phyloP scores from a whole-genome alignment of 2,329 filamentous ascomycete genomes.

The Talaromyces sp. region DNA sequence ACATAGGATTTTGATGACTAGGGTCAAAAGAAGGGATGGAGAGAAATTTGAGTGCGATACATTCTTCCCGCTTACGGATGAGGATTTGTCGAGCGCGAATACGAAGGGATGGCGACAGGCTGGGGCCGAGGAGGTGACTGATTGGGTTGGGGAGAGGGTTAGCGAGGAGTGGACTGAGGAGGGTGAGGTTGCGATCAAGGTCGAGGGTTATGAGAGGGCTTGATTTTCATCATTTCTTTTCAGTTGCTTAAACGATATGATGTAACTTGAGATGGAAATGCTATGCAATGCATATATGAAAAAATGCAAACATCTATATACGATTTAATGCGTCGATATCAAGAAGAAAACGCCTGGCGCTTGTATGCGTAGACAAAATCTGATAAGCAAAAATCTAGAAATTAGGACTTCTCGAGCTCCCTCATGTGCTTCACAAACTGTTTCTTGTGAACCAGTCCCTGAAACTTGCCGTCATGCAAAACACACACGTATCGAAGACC shows the following conservation, averaged over 20 bases:
- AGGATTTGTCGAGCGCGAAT: conserved; percentile 28
- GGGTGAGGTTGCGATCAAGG: conserved; percentile 49
- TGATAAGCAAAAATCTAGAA: not conserved
- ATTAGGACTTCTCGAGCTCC: conserved; percentile 35
- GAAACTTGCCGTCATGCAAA: conserved; percentile 75
- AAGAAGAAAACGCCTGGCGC: conserved; percentile 15
- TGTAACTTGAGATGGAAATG: not conserved
- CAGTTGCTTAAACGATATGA: not conserved
- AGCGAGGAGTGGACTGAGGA: conserved; percentile 45
- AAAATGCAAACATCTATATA: conserved; percentile 11
- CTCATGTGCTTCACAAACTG: conserved; percentile 92
- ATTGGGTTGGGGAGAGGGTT: conserved; percentile 45
- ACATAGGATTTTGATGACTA: conserved; percentile 41
- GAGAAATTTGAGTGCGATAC: conserved; percentile 47
- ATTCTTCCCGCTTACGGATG: conserved; percentile 42
- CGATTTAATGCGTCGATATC: not conserved
- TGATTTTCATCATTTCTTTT: not conserved
- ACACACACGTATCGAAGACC: conserved; percentile 92
- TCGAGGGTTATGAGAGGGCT: conserved; percentile 45
- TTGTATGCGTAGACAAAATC: conserved; percentile 11
- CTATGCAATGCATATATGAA: not conserved
- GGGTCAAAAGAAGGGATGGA: conserved; percentile 30
- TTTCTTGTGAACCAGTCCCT: conserved; percentile 95
- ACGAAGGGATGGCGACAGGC: conserved; percentile 30
- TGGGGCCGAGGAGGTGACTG: conserved; percentile 33